Percentiles rank a stretch among this genome's conserved stretches.
phyloP scores from a whole-genome alignment of 805 yeast genomes.

The Saturnispora bothae region DNA sequence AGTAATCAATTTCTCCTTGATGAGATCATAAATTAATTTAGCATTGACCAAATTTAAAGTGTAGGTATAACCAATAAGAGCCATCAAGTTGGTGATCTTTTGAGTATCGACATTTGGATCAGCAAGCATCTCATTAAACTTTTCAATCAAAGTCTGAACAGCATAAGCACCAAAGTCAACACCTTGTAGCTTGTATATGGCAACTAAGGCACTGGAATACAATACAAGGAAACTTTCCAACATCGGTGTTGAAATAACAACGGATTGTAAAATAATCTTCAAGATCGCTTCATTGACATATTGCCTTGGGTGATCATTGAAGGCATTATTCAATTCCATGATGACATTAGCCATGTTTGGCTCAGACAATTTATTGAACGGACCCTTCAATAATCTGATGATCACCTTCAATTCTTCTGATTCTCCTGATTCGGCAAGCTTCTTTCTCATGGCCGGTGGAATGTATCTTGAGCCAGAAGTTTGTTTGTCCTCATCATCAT shows the following conservation, averaged over 20 bases:
- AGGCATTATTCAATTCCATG: conserved; percentile 55
- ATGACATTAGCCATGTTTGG: conserved; percentile 66
- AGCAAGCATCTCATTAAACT: conserved; percentile 37
- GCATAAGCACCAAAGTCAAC: conserved; percentile 83
- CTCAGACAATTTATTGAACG: conserved; percentile 82
- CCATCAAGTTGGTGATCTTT: conserved; percentile 43
- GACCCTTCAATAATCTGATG: conserved; percentile 63
- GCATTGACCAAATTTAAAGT: conserved; percentile 69
- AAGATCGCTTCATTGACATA: conserved; percentile 66
- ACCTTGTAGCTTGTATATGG: conserved; percentile 72
- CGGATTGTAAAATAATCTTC: conserved; percentile 50
- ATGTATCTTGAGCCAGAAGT: conserved; percentile 42
- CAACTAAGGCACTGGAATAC: conserved; percentile 67
- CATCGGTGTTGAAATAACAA: conserved; percentile 51
- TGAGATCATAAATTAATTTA: conserved; percentile 65
- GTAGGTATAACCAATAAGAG: conserved; percentile 67
- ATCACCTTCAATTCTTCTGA: conserved; percentile 41
- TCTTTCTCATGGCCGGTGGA: conserved; percentile 78
- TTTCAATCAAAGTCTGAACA: conserved; percentile 70
- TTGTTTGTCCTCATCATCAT: conserved; percentile 13
- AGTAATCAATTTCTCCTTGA: conserved; percentile 31
- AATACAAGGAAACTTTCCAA: conserved; percentile 70
- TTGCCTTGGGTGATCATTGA: conserved; percentile 61
- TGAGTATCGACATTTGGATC: conserved; percentile 22
- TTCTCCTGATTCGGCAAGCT: conserved; percentile 28